A percentile compares a stretch with the other conserved stretches of the same genome.
phyloP scores from a whole-genome alignment of 306 rosid genomes.

The Alnus glutinosa region DNA sequence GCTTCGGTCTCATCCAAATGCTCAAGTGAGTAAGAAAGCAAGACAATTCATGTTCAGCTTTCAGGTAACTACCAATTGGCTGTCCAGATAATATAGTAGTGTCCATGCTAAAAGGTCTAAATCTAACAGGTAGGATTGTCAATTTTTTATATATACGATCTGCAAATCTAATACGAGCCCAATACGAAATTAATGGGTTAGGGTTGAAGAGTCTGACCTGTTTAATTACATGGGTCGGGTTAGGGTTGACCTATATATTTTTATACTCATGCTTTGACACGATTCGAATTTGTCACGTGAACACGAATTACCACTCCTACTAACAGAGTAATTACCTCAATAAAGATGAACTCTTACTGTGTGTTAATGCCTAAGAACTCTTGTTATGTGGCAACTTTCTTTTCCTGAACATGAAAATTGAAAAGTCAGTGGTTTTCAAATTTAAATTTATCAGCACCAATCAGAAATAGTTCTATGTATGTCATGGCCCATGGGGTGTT shows the following conservation, averaged over 20 bases:
- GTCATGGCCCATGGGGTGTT: not conserved
- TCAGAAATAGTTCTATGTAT: not conserved
- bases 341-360: conserved; percentile 3
- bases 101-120: not conserved
- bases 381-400: not conserved
- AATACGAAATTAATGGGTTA: too few species aligned
- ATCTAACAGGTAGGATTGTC: not conserved
- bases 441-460: not conserved
- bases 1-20: conserved; percentile 78
- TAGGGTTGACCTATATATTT: too few species aligned
- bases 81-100: conserved; percentile 7
- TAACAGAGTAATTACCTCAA: conserved; percentile 12
- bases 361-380: not conserved
- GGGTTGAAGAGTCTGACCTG: too few species aligned
- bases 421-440: not conserved
- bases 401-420: not conserved
- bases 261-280: too few species aligned
- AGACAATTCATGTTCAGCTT: conserved; percentile 76
- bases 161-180: too few species aligned
- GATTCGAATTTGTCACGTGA: too few species aligned
- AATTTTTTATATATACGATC: too few species aligned
- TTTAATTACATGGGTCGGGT: too few species aligned
- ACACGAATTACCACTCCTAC: not conserved
- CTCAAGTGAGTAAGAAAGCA: conserved; percentile 78
- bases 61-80: conserved; percentile 53